A percentile compares a stretch with the other conserved stretches of the same genome.
Conservation (phyloP, 805 yeast genomes). For the Pichia scutulata region DNA sequence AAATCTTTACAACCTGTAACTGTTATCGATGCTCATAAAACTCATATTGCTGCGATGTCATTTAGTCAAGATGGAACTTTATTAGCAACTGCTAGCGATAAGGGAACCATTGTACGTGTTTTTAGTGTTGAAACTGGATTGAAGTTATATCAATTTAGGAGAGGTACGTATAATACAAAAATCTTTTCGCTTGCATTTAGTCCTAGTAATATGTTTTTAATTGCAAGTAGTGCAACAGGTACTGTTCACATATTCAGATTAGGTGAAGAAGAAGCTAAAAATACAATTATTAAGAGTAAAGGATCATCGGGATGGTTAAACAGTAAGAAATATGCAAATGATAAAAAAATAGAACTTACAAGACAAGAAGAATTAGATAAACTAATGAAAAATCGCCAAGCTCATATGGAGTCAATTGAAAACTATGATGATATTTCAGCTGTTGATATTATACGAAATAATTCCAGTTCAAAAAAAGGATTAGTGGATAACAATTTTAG, state of each 20-base stretch:
- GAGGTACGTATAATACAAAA: slow-evolving; percentile 86
- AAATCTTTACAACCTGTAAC: slow-evolving; percentile 69
- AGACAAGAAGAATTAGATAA: slow-evolving; percentile 12
- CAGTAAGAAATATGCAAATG: slow-evolving; percentile 6
- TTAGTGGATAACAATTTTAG: slow-evolving; percentile 2
- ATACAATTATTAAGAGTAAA: slow-evolving; percentile 17
- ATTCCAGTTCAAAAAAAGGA: neutral
- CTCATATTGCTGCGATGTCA: slow-evolving; percentile 64
- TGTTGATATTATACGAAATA: neutral
- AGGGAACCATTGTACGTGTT: slow-evolving; percentile 85
- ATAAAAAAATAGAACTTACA: slow-evolving; percentile 7
- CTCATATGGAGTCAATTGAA: slow-evolving; percentile 5
- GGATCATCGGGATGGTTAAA: slow-evolving; percentile 11
- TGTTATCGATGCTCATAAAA: slow-evolving; percentile 84
- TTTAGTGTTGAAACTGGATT: slow-evolving; percentile 69
- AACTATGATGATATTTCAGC: neutral
- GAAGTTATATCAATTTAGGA: slow-evolving; percentile 67
- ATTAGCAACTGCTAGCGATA: slow-evolving; percentile 85
- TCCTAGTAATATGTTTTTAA: slow-evolving; percentile 60
- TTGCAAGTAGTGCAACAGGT: slow-evolving; percentile 84
- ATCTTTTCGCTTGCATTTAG: slow-evolving; percentile 80
- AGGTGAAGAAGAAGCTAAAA: slow-evolving; percentile 38
- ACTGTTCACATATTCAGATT: slow-evolving; percentile 89
- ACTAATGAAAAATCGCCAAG: slow-evolving; percentile 10
- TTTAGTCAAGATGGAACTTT: slow-evolving; percentile 71